phyloP scores from a whole-genome alignment of 202 grass and related monocot genomes.

The Panicum virgatum region DNA sequence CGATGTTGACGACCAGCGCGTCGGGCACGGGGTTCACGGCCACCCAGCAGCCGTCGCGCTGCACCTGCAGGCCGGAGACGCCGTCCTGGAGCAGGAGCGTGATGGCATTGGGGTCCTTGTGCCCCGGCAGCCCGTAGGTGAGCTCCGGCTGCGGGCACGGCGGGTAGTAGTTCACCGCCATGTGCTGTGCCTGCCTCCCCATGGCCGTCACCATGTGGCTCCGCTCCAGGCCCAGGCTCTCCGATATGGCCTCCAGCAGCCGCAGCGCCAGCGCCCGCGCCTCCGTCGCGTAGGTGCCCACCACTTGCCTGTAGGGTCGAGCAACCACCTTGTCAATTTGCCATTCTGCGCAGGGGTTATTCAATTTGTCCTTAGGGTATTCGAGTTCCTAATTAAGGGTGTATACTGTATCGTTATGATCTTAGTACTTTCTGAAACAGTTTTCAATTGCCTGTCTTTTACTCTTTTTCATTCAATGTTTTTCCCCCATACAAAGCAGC shows the following conservation, averaged over 20 bases:
- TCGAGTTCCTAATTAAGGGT: too few relatives aligned
- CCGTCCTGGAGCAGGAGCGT: slow-evolving; percentile 91
- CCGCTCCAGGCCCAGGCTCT: slow-evolving; percentile 71
- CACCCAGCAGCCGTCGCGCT: slow-evolving; percentile 59
- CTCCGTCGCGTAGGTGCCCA: slow-evolving; percentile 68
- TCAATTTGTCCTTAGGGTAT: not conserved
- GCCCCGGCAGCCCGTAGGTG: slow-evolving; percentile 79
- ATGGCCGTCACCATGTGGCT: slow-evolving; percentile 75
- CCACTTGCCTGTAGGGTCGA: slow-evolving; percentile 58
- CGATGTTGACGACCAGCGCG: slow-evolving; percentile 87
- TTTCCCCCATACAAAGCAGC: not conserved
- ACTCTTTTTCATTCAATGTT: not conserved
- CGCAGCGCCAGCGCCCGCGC: slow-evolving; percentile 60
- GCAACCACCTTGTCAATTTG: not conserved
- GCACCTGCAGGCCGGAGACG: slow-evolving; percentile 83
- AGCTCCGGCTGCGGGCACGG: slow-evolving; percentile 92
- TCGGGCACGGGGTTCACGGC: slow-evolving; percentile 60
- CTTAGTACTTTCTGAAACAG: not conserved
- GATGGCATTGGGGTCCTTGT: slow-evolving; percentile 95
- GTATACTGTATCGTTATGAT: not conserved
- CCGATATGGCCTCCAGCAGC: slow-evolving; percentile 83
- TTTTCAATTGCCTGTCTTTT: not conserved
- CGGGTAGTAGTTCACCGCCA: slow-evolving; percentile 97
- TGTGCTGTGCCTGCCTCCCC: slow-evolving; percentile 87
- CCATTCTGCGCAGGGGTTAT: not conserved